Base-by-base conservation (phyloP, 768 basidiomycete genomes). In the Termitomyces sp. region DNA sequence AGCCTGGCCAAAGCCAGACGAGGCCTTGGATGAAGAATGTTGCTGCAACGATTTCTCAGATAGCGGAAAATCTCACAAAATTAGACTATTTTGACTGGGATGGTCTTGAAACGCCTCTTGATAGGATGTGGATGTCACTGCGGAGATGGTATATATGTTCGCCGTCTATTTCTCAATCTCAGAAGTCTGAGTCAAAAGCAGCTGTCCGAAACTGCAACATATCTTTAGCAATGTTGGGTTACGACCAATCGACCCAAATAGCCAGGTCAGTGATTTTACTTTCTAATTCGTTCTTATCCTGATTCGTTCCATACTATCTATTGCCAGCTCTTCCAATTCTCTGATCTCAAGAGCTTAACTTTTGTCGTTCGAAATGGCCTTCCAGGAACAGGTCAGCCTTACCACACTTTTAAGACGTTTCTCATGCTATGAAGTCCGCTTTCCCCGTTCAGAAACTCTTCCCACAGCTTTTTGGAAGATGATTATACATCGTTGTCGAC, bases 1-100 rank as follows among this genome's bases (percentile, higher is more conserved):
- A 31, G 69, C 79, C 6, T 80, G 79, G 79, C 80, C 80, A 2
- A 71, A 69, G 58, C 70, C 72, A 24, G 76, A 81, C 48, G 70
- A 72, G 34, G 62, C 63, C 9, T 62, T 80, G 24, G 69, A 71
- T 49, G 80, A 81, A 59, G 64, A 49, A 0, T 74, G 76, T 82
- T 0, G 74, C 71, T 16, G 49, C 61, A 3, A 71, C 62, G 63
- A 72, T 81, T 9, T 63, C 63, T 20, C 36, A 56, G 2, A 66
- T 80, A 10, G 74, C 77, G 5, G 62, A 57, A 20, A 59, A 63
- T 44, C 63, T 79, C 49, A 66, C 48, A n/a, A 50, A 59, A 43
- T 61, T 82, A 61, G 69, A 74, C 27, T 76, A 76, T 0, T 79
- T 82, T 61, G 78, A 81, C 58, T 82, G 80, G 80, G 79, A 79